Conservation (phyloP, 805 yeast species). For the Lipomyces yamadae region DNA sequence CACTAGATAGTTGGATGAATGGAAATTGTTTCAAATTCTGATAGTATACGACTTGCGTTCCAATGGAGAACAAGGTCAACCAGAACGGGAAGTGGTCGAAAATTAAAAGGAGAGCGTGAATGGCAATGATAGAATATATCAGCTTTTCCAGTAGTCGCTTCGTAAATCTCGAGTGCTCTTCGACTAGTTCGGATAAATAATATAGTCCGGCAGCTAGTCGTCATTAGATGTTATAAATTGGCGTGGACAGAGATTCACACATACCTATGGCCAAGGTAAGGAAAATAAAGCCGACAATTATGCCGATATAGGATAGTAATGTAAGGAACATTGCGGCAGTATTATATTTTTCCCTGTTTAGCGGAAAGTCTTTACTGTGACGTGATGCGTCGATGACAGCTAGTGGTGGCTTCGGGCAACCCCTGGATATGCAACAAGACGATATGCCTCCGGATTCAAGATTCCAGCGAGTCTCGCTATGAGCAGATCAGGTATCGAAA, state of each 20-base stretch:
- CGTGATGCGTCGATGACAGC: background rate
- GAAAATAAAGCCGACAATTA: slow-evolving; percentile 62
- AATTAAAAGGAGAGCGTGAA: slow-evolving; percentile 62
- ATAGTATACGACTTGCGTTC: slow-evolving; percentile 71
- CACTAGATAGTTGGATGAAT: slow-evolving; percentile 72
- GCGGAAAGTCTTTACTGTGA: background rate
- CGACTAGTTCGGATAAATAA: slow-evolving; percentile 88
- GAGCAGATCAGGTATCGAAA: background rate
- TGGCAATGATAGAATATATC: slow-evolving; percentile 64
- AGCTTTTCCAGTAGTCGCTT: slow-evolving; percentile 66
- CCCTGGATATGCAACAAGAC: background rate
- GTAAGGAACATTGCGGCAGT: slow-evolving; percentile 57
- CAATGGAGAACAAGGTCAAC: slow-evolving; percentile 68
- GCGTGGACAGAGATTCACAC: slow-evolving; percentile 11
- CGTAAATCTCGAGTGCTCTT: slow-evolving; percentile 88
- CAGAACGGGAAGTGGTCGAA: slow-evolving; percentile 81
- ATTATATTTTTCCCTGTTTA: background rate
- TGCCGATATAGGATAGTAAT: slow-evolving; percentile 64
- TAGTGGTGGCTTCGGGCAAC: background rate
- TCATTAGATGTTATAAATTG: background rate
- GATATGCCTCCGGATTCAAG: background rate
- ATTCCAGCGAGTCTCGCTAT: background rate
- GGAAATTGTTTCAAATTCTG: slow-evolving; percentile 85
- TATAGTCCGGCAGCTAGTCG: slow-evolving; percentile 82
- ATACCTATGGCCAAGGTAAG: slow-evolving; percentile 57